A percentile compares a stretch with the other conserved stretches of the same genome.
These are phyloP conservation scores for Striga asiatica DNA, from an alignment of 257 asterid species.

Conservation along the genomic window DNA sequence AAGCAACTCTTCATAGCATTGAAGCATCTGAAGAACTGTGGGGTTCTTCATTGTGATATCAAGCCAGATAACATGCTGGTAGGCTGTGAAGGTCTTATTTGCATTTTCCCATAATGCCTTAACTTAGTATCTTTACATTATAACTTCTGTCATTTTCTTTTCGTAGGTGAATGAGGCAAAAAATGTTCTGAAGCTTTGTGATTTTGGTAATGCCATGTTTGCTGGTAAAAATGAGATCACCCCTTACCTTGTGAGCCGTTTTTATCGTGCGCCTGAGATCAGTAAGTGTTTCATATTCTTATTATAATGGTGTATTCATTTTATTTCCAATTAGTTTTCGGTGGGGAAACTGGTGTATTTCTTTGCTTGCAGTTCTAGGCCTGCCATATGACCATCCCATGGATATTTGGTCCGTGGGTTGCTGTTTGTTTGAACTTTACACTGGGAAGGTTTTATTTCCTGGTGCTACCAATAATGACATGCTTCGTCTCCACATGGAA, in stretches of 20 bases:
- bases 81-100: constrained; percentile 18
- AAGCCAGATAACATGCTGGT: constrained; percentile 99
- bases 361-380: constrained; percentile 57
- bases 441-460: constrained; percentile 95
- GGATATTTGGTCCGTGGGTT: constrained; percentile 99
- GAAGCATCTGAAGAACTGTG: constrained; percentile 88
- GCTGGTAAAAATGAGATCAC: constrained; percentile 97
- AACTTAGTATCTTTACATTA: background rate
- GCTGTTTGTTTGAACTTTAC: constrained; percentile 94
- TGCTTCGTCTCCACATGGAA: constrained; percentile 99
- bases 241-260: constrained; percentile 98
- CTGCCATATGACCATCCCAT: constrained; percentile 88
- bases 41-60: constrained; percentile 97
- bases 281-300: constrained; percentile 39
- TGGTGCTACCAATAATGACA: constrained; percentile 85
- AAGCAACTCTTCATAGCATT: constrained; percentile 90
- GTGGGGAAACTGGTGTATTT: constrained; percentile 5
- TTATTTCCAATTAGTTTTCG: background rate
- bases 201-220: constrained; percentile 99
- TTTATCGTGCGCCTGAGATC: constrained; percentile 98
- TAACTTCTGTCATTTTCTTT: constrained; percentile 5
- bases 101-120: constrained; percentile 1
- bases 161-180: constrained; percentile 87
- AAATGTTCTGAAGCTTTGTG: constrained; percentile 86
- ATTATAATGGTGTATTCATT: background rate